Evolutionary conservation across 148 eudicot genomes (phyloP).

Genomic region (Vaccinium darrowii): DNA sequence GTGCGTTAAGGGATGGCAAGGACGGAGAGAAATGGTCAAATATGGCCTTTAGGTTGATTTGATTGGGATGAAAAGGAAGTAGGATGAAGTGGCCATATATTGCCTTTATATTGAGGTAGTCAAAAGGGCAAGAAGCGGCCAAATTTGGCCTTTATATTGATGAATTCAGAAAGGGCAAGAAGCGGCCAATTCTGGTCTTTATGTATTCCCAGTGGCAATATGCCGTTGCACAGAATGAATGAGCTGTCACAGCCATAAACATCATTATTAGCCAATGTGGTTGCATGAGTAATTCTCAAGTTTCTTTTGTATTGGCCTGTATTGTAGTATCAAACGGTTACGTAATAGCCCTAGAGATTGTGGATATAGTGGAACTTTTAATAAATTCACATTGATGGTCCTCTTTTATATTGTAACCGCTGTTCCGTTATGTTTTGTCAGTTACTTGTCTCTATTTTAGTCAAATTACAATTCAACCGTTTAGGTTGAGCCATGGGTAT

Average conservation of each 20-base stretch:
- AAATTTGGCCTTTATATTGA: not conserved
- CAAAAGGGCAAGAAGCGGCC: not conserved
- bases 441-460: not conserved
- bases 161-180: not conserved
- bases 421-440: not conserved
- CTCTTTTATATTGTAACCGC: not conserved
- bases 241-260: not conserved
- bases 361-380: not conserved
- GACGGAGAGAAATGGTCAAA: too few species aligned
- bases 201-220: not conserved
- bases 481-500: not conserved
- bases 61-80: not conserved
- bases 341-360: not conserved
- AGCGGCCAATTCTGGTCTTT: not conserved
- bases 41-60: not conserved
- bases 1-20: not conserved
- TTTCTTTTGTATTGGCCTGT: not conserved
- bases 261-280: not conserved
- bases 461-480: not conserved
- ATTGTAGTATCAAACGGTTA: not conserved
- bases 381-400: not conserved
- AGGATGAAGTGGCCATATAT: not conserved
- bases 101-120: not conserved
- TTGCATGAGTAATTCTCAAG: too few species aligned
- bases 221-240: not conserved